Evolutionary conservation across 441 rosid species (phyloP).

Genomic region (Macaranga tanarius): DNA sequence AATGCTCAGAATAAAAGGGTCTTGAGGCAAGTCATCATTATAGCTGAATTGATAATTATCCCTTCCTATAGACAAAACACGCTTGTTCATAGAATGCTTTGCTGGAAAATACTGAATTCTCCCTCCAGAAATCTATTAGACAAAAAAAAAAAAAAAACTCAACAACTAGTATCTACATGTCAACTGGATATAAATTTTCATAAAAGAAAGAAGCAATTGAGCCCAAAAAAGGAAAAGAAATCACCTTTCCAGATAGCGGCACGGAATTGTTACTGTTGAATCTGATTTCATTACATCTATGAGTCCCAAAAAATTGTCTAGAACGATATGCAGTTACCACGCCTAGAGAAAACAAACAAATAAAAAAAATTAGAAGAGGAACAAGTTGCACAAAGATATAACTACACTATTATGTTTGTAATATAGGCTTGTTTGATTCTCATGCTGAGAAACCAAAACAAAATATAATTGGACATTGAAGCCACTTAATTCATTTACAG

Average conservation of each 20-base stretch:
- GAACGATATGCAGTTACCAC: constrained; percentile 20
- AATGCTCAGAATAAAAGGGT: constrained; percentile 51
- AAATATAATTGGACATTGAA: not conserved
- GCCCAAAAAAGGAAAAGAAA: not conserved
- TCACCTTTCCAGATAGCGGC: constrained; percentile 25
- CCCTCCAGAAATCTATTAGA: constrained; percentile 29
- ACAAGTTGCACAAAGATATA: not conserved
- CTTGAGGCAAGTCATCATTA: constrained; percentile 33
- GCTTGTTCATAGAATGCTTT: constrained; percentile 14
- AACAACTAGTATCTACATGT: not conserved
- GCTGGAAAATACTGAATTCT: constrained; percentile 17
- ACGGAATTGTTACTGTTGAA: constrained; percentile 7
- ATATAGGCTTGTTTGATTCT: not conserved
- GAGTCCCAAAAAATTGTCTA: constrained; percentile 19
- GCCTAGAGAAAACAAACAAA: constrained; percentile 20
- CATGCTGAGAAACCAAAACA: not conserved
- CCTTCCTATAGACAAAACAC: constrained; percentile 29
- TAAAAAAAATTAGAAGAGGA: not conserved
- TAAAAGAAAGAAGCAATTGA: not conserved
- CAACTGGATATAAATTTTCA: not conserved
- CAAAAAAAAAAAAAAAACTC: constrained; percentile 12
- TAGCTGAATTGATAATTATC: constrained; percentile 32
- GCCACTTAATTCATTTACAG: not conserved
- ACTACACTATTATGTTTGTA: not conserved
- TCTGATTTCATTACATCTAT: constrained; percentile 18